Conservation (phyloP, 2,329 filamentous ascomycete species). For the Geosmithia putterillii region DNA sequence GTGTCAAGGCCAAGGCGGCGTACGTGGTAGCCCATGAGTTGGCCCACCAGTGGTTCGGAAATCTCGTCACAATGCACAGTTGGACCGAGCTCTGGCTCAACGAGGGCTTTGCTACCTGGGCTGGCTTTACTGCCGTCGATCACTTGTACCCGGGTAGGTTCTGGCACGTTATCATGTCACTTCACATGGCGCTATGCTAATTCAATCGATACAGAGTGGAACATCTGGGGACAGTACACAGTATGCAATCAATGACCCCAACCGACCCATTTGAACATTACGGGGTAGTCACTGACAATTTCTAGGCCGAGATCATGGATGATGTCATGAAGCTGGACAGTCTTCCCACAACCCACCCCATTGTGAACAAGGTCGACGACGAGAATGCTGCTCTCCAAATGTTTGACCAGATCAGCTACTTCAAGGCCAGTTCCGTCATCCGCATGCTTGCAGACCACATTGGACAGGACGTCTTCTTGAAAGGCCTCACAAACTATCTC, state of each 20-base stretch:
- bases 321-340: slow-evolving; percentile 82
- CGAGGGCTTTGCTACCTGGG: slow-evolving; percentile 96
- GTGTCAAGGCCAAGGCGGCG: slow-evolving; percentile 86
- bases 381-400: slow-evolving; percentile 96
- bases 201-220: background rate
- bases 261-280: background rate
- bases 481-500: slow-evolving; percentile 82
- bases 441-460: slow-evolving; percentile 92
- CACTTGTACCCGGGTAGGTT: slow-evolving; percentile 93
- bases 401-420: slow-evolving; percentile 92
- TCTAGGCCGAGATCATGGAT: slow-evolving; percentile 63
- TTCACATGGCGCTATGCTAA: too few species aligned
- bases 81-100: slow-evolving; percentile 91
- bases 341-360: slow-evolving; percentile 84
- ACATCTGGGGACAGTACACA: background rate
- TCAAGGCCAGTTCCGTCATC: slow-evolving; percentile 92
- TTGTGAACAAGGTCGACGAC: slow-evolving; percentile 88
- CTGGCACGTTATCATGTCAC: too few species aligned
- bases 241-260: background rate
- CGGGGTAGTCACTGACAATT: background rate
- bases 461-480: slow-evolving; percentile 76
- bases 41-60: slow-evolving; percentile 93
- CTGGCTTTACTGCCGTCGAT: slow-evolving; percentile 87
- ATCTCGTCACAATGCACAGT: slow-evolving; percentile 95
- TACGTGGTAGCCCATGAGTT: slow-evolving; percentile 98